These are phyloP conservation scores for Saccharomycopsis sp. DNA, from an alignment of 805 yeast genomes.

Conservation along the genomic window DNA sequence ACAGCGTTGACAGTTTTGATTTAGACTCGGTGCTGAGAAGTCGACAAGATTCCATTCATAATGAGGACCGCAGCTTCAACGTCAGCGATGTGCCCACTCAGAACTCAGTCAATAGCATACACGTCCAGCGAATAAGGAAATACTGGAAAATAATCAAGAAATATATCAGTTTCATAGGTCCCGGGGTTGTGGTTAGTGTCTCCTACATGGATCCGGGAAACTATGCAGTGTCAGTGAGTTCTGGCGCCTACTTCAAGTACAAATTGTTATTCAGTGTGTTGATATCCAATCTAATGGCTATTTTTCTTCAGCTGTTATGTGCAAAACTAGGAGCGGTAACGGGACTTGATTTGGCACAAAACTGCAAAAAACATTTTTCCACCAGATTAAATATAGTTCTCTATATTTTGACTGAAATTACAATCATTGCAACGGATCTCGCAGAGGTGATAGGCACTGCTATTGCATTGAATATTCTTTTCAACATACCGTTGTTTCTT, in stretches of 20 bases:
- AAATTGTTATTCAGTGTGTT: conserved; percentile 72
- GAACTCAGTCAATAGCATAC: not conserved
- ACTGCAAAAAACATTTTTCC: conserved; percentile 72
- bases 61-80: not conserved
- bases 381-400: conserved; percentile 43
- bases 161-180: conserved; percentile 73
- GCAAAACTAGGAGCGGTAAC: conserved; percentile 91
- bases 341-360: conserved; percentile 84
- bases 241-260: conserved; percentile 83
- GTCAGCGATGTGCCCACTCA: not conserved
- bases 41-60: not conserved
- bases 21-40: not conserved
- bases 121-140: not conserved
- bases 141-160: conserved; percentile 31
- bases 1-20: not conserved
- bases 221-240: conserved; percentile 89
- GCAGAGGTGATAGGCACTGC: conserved; percentile 99
- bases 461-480: conserved; percentile 77
- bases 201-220: conserved; percentile 98
- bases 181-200: conserved; percentile 91
- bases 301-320: conserved; percentile 76
- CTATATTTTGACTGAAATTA: conserved; percentile 73
- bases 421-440: conserved; percentile 91
- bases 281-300: conserved; percentile 79
- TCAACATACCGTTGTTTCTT: conserved; percentile 67